These are phyloP conservation scores for Saccharomycopsis malanga DNA, from an alignment of 805 yeast genomes.

Conservation along the genomic window DNA sequence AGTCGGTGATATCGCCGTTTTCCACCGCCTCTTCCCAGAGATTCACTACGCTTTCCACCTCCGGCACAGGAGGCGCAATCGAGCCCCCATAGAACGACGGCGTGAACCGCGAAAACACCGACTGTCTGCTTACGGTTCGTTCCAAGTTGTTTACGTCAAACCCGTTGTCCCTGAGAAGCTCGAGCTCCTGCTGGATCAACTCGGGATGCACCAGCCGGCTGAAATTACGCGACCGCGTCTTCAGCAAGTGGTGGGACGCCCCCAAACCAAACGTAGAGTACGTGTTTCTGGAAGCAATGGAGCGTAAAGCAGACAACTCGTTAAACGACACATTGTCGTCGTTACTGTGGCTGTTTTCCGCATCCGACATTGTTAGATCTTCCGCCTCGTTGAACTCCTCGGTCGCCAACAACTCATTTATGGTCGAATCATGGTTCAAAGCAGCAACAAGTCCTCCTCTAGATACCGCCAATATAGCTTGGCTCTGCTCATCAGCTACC, in stretches of 20 bases:
- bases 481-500: slow-evolving; percentile 4
- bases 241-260: slow-evolving; percentile 1
- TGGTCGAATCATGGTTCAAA: background rate
- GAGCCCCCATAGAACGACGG: slow-evolving; percentile 7
- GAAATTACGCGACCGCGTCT: slow-evolving; percentile 9
- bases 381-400: slow-evolving; percentile 18
- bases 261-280: slow-evolving; percentile 15
- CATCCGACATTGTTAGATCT: slow-evolving; percentile 3
- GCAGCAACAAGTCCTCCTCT: slow-evolving; percentile 7
- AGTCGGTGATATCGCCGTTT: slow-evolving; percentile 13
- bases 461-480: slow-evolving; percentile 7
- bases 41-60: slow-evolving; percentile 12
- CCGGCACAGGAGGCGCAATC: background rate
- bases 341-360: background rate
- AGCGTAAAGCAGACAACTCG: slow-evolving; percentile 13
- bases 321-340: slow-evolving; percentile 8
- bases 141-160: slow-evolving; percentile 9
- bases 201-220: slow-evolving; percentile 10
- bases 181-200: slow-evolving; percentile 14
- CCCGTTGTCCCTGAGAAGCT: slow-evolving; percentile 13
- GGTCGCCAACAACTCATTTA: background rate
- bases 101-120: slow-evolving; percentile 1
- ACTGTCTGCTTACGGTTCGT: slow-evolving; percentile 12
- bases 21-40: slow-evolving; percentile 18
- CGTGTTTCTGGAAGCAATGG: slow-evolving; percentile 14